Evolutionary conservation across 2,329 filamentous ascomycete species (phyloP).

Genomic region (Aspergillus ruber): DNA sequence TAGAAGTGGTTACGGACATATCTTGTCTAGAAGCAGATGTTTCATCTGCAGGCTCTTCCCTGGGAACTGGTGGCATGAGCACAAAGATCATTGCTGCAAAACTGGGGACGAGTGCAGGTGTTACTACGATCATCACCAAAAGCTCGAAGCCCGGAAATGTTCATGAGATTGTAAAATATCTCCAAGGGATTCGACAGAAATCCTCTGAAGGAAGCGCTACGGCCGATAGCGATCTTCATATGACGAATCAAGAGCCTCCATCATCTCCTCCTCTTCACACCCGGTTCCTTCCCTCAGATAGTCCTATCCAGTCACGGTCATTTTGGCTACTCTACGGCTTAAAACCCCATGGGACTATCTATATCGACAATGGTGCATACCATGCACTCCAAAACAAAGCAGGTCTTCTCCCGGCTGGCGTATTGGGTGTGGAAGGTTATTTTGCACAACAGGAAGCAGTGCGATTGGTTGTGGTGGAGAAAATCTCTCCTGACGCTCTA

Average conservation of each 20-base stretch:
- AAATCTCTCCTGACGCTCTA: slow-evolving; percentile 37
- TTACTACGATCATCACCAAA: slow-evolving; percentile 90
- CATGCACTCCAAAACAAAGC: slow-evolving; percentile 75
- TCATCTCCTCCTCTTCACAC: slow-evolving; percentile 69
- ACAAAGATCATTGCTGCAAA: slow-evolving; percentile 94
- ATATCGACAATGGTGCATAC: slow-evolving; percentile 87
- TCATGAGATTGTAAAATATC: slow-evolving; percentile 73
- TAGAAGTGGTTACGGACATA: slow-evolving; percentile 90
- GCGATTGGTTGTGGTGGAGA: slow-evolving; percentile 71
- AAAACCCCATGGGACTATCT: slow-evolving; percentile 81
- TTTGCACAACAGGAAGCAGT: slow-evolving; percentile 94
- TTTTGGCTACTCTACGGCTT: slow-evolving; percentile 97
- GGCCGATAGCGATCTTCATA: slow-evolving; percentile 8
- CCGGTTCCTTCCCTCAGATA: slow-evolving; percentile 76
- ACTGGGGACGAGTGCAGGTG: slow-evolving; percentile 85
- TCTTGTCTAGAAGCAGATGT: slow-evolving; percentile 76
- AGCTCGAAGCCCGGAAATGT: slow-evolving; percentile 94
- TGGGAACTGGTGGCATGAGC: slow-evolving; percentile 94
- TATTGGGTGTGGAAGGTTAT: slow-evolving; percentile 78
- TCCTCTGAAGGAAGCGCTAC: slow-evolving; percentile 10
- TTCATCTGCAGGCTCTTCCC: slow-evolving; percentile 76
- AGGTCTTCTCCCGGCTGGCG: slow-evolving; percentile 80
- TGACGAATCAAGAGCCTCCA: slow-evolving; percentile 34
- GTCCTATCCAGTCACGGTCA: slow-evolving; percentile 84
- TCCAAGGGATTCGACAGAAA: slow-evolving; percentile 55